Evolutionary conservation across 139 green algal genomes (phyloP).

Genomic region (Chlamydomonas applanata): DNA sequence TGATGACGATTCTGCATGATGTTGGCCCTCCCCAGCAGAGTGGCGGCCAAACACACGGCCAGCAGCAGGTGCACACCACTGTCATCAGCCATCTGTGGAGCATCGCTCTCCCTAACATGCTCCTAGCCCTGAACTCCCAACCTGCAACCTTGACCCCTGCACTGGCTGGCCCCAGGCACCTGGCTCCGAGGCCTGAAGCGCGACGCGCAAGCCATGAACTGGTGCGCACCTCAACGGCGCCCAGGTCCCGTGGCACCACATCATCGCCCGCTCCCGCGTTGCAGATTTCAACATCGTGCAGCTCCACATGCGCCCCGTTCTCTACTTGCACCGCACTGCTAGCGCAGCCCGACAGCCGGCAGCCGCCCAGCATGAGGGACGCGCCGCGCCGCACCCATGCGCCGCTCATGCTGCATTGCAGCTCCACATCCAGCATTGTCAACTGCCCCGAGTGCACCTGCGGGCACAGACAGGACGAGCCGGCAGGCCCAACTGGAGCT

Average conservation of each 20-base stretch:
- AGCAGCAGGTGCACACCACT: no score
- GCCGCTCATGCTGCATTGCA: conserved; percentile 33
- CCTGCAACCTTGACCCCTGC: no score
- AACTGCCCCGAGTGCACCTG: background rate
- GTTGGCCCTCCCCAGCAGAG: no score
- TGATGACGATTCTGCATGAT: no score
- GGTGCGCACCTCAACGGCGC: conserved; percentile 28
- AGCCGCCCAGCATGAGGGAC: conserved; percentile 16
- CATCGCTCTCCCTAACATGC: no score
- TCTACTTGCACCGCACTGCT: conserved; percentile 21
- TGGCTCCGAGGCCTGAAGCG: no score
- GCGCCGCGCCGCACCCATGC: conserved; percentile 6
- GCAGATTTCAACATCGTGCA: conserved; percentile 14
- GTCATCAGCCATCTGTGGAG: no score
- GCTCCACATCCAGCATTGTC: conserved; percentile 24
- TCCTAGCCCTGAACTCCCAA: no score
- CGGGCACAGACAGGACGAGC: background rate
- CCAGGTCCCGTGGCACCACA: conserved; percentile 34
- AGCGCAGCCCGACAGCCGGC: conserved; percentile 16
- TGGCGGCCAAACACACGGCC: no score
- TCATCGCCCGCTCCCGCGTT: conserved; percentile 24
- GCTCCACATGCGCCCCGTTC: conserved; percentile 17
- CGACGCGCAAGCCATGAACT: no score
- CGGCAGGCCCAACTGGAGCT: background rate
- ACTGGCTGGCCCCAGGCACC: no score